Percentiles rank a stretch among this genome's conserved stretches.
Evolutionary conservation across 2,329 filamentous ascomycete genomes (phyloP).

Genomic region (Cladosporium sphaerospermum): DNA sequence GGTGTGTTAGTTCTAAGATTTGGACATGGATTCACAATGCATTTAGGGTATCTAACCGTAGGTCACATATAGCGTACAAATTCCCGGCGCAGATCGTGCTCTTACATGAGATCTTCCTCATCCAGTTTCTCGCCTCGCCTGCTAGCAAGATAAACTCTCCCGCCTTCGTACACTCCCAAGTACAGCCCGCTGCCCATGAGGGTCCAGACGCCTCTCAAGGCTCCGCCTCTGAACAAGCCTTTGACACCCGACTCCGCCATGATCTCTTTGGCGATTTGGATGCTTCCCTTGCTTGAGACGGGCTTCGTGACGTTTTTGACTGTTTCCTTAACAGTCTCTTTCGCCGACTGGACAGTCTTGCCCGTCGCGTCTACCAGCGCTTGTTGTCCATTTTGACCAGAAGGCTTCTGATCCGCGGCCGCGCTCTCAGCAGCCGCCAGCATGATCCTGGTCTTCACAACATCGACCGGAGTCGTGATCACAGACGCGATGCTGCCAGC

Average conservation of each 20-base stretch:
- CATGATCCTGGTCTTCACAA: slow-evolving; percentile 88
- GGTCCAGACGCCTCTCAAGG: slow-evolving; percentile 71
- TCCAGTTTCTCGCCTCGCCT: slow-evolving; percentile 38
- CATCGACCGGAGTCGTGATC: slow-evolving; percentile 82
- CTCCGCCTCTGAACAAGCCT: slow-evolving; percentile 71
- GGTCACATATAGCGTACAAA: too few species aligned
- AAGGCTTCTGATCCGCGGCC: slow-evolving; percentile 17
- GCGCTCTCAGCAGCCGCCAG: slow-evolving; percentile 50
- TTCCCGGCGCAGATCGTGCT: background rate
- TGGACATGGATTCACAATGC: too few species aligned
- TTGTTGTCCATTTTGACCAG: slow-evolving; percentile 16
- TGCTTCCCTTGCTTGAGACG: slow-evolving; percentile 35
- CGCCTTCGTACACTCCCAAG: slow-evolving; percentile 77
- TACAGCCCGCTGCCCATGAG: slow-evolving; percentile 61
- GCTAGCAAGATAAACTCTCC: slow-evolving; percentile 50
- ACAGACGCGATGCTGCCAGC: slow-evolving; percentile 71
- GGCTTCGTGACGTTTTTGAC: slow-evolving; percentile 29
- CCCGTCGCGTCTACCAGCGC: slow-evolving; percentile 37
- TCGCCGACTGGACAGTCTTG: slow-evolving; percentile 29
- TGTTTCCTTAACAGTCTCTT: slow-evolving; percentile 25
- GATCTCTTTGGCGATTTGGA: slow-evolving; percentile 60
- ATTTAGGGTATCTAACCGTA: too few species aligned
- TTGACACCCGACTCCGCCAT: slow-evolving; percentile 60
- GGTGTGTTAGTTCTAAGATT: too few species aligned
- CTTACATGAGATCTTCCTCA: slow-evolving; percentile 23